Conservation (phyloP, 768 basidiomycete species). For the Leucocoprinus leucothites region DNA sequence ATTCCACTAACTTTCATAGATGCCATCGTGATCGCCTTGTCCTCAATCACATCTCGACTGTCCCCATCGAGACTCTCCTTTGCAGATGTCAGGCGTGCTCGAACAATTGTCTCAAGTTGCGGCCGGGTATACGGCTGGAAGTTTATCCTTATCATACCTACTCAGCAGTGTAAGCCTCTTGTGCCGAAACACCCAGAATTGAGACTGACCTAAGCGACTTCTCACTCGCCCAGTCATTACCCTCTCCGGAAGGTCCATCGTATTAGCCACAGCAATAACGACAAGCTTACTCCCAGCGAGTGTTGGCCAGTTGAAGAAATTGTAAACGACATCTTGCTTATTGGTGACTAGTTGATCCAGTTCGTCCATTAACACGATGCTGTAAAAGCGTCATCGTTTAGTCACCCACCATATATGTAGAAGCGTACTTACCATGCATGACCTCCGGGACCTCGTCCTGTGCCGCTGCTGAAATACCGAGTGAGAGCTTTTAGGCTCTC, state of each 20-base stretch:
- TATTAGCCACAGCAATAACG: slow-evolving; percentile 96
- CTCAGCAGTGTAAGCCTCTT: not conserved
- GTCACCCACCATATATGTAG: not conserved
- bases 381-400: slow-evolving; percentile 28
- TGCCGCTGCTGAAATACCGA: slow-evolving; percentile 68
- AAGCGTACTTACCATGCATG: slow-evolving; percentile 80
- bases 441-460: slow-evolving; percentile 65
- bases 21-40: slow-evolving; percentile 81
- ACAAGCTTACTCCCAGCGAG: slow-evolving; percentile 83
- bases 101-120: slow-evolving; percentile 83
- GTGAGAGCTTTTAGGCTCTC: slow-evolving; percentile 80
- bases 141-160: slow-evolving; percentile 88
- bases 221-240: slow-evolving; percentile 90
- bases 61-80: slow-evolving; percentile 46
- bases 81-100: slow-evolving; percentile 69
- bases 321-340: slow-evolving; percentile 98
- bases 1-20: slow-evolving; percentile 70
- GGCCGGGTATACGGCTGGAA: slow-evolving; percentile 83
- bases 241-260: slow-evolving; percentile 96
- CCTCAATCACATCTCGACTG: slow-evolving; percentile 46
- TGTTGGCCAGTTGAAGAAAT: slow-evolving; percentile 99
- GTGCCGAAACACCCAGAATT: not conserved
- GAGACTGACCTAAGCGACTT: slow-evolving; percentile 75
- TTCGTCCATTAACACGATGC: slow-evolving; percentile 98
- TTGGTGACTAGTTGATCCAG: slow-evolving; percentile 94